Evolutionary conservation across 192 early-diverging fungal genomes (phyloP), one percentile per base, ranked within the genome.

Genomic region (Podila epigama): DNA sequence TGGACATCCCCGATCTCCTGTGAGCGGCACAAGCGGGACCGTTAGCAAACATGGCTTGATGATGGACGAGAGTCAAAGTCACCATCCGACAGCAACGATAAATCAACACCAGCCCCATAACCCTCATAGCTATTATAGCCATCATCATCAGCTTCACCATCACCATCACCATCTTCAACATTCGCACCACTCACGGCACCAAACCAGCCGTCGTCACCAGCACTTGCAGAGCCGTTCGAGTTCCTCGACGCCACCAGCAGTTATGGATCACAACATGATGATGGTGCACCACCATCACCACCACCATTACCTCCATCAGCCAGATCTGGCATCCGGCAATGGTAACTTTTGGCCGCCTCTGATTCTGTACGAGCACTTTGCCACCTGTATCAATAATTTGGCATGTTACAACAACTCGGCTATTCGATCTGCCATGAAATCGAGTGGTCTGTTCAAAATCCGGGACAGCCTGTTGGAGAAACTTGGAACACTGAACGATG

Each of bases 361-460:
- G 7, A 60, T 55, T 2, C 40, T 77, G 7, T 77, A 77, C 27
- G 73, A 77, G 51, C 80, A 81, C 40, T 81, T 81, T 58, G 80
- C 71, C 28, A 75, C 41, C 32, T 75, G 71, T n/a, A 70, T 81
- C 60, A 81, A 81, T 33, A 81, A 63, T 37, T 31, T 81, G 37
- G 80, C 80, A 15, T 81, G 71, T 39, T 75, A 67, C 60, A 81
- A 81, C 56, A 75, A 81, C 48, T 75, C 80, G 11, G 70, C 63
- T 0, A 75, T 81, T 29, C 70, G 80, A 22, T 25, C 80, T 28
- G 66, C 69, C 10, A 81, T 81, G 80, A 81, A 81, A 51, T 81
- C 80, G 2, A 72, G 71, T 15, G 80, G 80, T 5, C 50, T 81
- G 52, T 81, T 81, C 64, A 81, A 81, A 62, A 81, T 81, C 22